Evolutionary conservation across 108 stramenopile species (phyloP).

Genomic region (Cyclotella cryptica): DNA sequence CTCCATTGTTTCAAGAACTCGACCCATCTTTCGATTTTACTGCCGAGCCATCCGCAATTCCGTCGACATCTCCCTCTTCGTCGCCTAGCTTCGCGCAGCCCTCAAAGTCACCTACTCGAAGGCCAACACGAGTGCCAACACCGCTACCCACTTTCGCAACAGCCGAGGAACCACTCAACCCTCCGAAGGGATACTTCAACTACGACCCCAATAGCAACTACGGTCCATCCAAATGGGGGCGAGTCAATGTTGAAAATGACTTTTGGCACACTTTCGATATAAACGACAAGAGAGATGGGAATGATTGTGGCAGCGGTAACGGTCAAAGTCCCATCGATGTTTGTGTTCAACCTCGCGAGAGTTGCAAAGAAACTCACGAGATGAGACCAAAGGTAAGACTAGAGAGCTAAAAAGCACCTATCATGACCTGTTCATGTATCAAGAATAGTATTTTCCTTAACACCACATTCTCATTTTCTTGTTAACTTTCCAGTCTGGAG

Average conservation of each 20-base stretch:
- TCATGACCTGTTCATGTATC: background rate
- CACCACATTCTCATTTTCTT: background rate
- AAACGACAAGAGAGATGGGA: slow-evolving; percentile 8
- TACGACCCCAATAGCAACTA: slow-evolving; percentile 36
- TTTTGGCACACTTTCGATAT: slow-evolving; percentile 45
- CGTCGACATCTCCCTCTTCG: background rate
- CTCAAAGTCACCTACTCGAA: slow-evolving; percentile 3
- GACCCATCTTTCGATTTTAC: slow-evolving; percentile 9
- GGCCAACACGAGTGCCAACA: slow-evolving; percentile 1
- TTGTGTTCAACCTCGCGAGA: slow-evolving; percentile 29
- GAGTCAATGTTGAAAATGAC: slow-evolving; percentile 19
- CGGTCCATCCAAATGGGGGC: slow-evolving; percentile 40
- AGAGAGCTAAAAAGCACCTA: background rate
- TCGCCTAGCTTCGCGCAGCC: slow-evolving; percentile 4
- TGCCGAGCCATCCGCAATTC: background rate
- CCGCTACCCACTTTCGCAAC: slow-evolving; percentile 27
- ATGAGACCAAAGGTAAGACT: slow-evolving; percentile 40
- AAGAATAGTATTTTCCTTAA: background rate
- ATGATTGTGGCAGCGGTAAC: slow-evolving; percentile 52
- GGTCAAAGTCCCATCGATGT: slow-evolving; percentile 85
- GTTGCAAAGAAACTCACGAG: slow-evolving; percentile 44
- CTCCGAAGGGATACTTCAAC: slow-evolving; percentile 41
- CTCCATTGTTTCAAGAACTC: slow-evolving; percentile 13
- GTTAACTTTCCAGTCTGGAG: slow-evolving; percentile 24
- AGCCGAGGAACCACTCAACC: slow-evolving; percentile 21